Base-by-base conservation (phyloP, 225 moss, liverwort and hornwort genomes). In the Sphagnum contortum region DNA sequence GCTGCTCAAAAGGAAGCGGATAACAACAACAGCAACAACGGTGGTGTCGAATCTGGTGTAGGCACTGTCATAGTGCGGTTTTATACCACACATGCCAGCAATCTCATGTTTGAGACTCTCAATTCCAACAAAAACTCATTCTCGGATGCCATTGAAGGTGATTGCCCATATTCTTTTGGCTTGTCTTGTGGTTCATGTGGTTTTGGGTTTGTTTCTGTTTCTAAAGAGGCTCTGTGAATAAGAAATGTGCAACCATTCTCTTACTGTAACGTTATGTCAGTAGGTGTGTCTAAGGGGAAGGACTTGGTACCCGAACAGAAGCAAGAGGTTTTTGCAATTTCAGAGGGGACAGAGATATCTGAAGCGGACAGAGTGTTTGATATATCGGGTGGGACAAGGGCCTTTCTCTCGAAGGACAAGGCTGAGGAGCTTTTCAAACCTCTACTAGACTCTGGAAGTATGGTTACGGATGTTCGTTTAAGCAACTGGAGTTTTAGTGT, bases 401-500 rank as follows among this genome's bases (percentile, higher is more conserved):
- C 78, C 14, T 98, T 98, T 69, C 61, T 98, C 49, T 80, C 75
- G 6, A 70, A 68, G 70, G 80, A 89, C 46, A 64, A 60, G 12
- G 98, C 98, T 46, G 78, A 87, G 72, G 80, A 84, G 60, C 64
- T 98, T 64, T 76, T 98, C 66, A 86, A 76, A 76, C 98, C 98
- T 7, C 71, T 98, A 12, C 70, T 82, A 45, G 77, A 68, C n/a
- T 65, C 82, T 48, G 92, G 81, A 48, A 91, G 87, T 51, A 14
- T 74, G 2, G 82, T 87, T 63, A 82, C 74, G 45, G 76, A 72
- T 46, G 63, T 98, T 29, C 91, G 93, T 69, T 69, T 98, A 8
- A 98, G 98, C 72, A 98, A 98, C 75, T 88, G 87, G 89, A 98
- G 98, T 73, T 91, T 98, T 68, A 93, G 90, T 55, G 77, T 87